phyloP scores from a whole-genome alignment of 768 basidiomycete genomes.

The Tulasnella sp. region DNA sequence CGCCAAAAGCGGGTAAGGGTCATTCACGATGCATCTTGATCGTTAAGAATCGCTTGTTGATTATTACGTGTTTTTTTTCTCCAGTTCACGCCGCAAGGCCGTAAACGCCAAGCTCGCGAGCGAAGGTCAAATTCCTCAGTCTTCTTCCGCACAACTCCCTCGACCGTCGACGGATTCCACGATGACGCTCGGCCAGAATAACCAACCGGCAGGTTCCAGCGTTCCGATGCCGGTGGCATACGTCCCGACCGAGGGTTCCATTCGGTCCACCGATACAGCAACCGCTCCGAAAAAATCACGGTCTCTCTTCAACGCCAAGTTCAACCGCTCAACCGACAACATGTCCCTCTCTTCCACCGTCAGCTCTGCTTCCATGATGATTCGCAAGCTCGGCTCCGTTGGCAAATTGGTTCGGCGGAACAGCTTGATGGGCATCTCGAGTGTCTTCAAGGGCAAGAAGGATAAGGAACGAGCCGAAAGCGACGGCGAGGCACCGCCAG shows the following conservation, averaged over 20 bases:
- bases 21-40: neutral
- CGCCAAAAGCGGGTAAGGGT: conserved; percentile 24
- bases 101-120: conserved; percentile 30
- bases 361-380: conserved; percentile 92
- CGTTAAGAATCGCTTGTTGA: neutral
- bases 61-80: neutral
- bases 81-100: conserved; percentile 29
- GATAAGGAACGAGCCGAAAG: conserved; percentile 49
- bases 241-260: conserved; percentile 29
- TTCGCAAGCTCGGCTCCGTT: conserved; percentile 88
- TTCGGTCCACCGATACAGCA: conserved; percentile 21
- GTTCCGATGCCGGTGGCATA: conserved; percentile 35
- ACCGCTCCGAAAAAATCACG: conserved; percentile 58
- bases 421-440: conserved; percentile 85
- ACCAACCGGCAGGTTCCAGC: conserved; percentile 31
- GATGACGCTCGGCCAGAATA: conserved; percentile 15
- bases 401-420: conserved; percentile 86
- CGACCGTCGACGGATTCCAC: conserved; percentile 8
- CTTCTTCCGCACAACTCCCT: neutral
- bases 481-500: conserved; percentile 40
- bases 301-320: conserved; percentile 78
- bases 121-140: conserved; percentile 19
- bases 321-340: conserved; percentile 89
- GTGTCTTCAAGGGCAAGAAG: conserved; percentile 83
- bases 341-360: conserved; percentile 94